Evolutionary conservation across 768 basidiomycete genomes (phyloP).

Genomic region (Aureoboletus auriporus): DNA sequence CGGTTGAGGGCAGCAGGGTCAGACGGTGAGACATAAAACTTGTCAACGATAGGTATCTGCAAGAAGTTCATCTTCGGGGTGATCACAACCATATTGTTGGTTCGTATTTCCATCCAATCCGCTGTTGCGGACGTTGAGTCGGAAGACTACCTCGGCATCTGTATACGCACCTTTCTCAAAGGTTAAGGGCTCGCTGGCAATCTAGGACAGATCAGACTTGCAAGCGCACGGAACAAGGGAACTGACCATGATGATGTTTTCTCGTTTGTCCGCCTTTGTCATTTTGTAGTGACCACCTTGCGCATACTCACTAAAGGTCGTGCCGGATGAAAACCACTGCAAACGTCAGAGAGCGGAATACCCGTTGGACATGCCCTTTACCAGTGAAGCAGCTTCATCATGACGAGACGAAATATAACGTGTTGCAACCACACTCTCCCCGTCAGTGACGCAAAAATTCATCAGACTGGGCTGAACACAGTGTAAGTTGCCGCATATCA

Average conservation of each 20-base stretch:
- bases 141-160: background rate
- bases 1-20: conserved; percentile 69
- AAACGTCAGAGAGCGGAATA: conserved; percentile 4
- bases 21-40: conserved; percentile 85
- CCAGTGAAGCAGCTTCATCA: conserved; percentile 90
- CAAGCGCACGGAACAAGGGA: conserved; percentile 1
- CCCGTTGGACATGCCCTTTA: conserved; percentile 27
- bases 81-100: conserved; percentile 92
- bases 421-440: conserved; percentile 88
- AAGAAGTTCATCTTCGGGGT: conserved; percentile 94
- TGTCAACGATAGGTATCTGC: conserved; percentile 92
- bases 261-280: conserved; percentile 92
- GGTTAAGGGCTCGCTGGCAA: conserved; percentile 91
- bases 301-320: conserved; percentile 86
- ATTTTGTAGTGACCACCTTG: conserved; percentile 91
- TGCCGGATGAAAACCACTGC: conserved; percentile 94
- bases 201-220: conserved; percentile 36
- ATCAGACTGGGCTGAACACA: conserved; percentile 69
- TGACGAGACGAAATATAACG: conserved; percentile 90
- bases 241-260: conserved; percentile 87
- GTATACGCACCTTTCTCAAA: conserved; percentile 77
- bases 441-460: conserved; percentile 98
- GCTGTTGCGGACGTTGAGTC: conserved; percentile 34
- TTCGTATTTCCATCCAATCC: conserved; percentile 99
- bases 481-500: conserved; percentile 1